Evolutionary conservation across 257 asterid species (phyloP), one percentile per base, ranked within the genome.

Genomic region (Petrea volubilis): DNA sequence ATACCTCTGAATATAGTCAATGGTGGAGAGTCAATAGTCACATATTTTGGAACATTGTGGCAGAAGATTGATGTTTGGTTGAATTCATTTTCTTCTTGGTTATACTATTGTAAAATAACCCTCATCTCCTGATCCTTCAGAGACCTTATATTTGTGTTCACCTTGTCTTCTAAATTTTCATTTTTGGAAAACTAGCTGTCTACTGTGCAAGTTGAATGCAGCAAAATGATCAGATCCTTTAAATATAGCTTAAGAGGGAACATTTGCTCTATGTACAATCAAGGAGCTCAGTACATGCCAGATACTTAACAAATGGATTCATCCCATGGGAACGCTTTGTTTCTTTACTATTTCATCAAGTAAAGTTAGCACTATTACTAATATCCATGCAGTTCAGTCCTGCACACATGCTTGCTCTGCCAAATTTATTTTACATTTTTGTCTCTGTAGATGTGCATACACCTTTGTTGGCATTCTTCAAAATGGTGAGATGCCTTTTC

Each of bases 221-320:
- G 20, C 33, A 28, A 9, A 27, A 40, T 41, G 15, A 10, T 10
- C 18, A 49, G 49, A 21, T 18, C 28, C 38, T 47, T 29, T 18
- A 46, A 18, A 29, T 24, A 41, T n/a, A n/a, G 68, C 60, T 17
- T 43, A 9, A 21, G 46, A 46, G 18, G 8, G 12, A 40, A 23
- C 13, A 63, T 46, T 66, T 46, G 23, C 61, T 28, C n/a, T n/a
- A 31, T 40, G 31, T 34, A 51, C 51, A 73, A 46, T 60, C 28
- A 44, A 38, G 25, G 63, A n/a, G n/a, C n/a, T n/a, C n/a, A n/a
- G n/a, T n/a, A n/a, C n/a, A n/a, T n/a, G n/a, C n/a, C n/a, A n/a
- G n/a, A n/a, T n/a, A n/a, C n/a, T n/a, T n/a, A n/a, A n/a, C n/a
- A n/a, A n/a, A 33, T 29, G 24, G 21, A 28, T 41, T 43, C 58